These are phyloP conservation scores for Ophiocordyceps sinensis DNA, from an alignment of 2,329 filamentous ascomycete species.

Conservation along the genomic window DNA sequence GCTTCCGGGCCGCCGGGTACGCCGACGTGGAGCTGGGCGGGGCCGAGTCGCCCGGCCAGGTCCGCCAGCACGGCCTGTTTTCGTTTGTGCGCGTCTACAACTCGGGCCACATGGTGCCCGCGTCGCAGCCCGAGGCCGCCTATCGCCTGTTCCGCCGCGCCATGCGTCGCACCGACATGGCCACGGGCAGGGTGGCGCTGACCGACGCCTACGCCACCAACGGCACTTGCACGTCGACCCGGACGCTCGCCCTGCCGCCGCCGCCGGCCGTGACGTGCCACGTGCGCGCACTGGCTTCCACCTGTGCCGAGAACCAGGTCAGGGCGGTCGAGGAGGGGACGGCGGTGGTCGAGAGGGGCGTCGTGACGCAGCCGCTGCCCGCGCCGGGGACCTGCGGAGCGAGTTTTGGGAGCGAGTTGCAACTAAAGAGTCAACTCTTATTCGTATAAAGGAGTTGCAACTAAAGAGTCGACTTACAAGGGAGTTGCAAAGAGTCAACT, in stretches of 20 bases:
- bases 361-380: not conserved
- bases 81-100: slow-evolving; percentile 49
- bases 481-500: too few species aligned
- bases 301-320: slow-evolving; percentile 1
- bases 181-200: not conserved
- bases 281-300: not conserved
- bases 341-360: not conserved
- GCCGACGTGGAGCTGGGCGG: slow-evolving; percentile 42
- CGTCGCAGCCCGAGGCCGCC: slow-evolving; percentile 42
- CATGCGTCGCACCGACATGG: not conserved
- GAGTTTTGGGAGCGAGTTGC: too few species aligned
- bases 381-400: not conserved
- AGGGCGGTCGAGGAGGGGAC: not conserved
- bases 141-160: slow-evolving; percentile 33
- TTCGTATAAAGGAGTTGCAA: too few species aligned
- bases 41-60: slow-evolving; percentile 58
- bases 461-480: too few species aligned
- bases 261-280: not conserved
- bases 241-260: not conserved
- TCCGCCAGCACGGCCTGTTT: slow-evolving; percentile 46
- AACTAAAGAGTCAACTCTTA: too few species aligned
- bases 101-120: slow-evolving; percentile 47
- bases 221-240: not conserved
- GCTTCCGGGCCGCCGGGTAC: slow-evolving; percentile 52
- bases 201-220: not conserved